Base-by-base conservation (phyloP, 2,329 filamentous ascomycete genomes). In the Colletotrichum sidae region DNA sequence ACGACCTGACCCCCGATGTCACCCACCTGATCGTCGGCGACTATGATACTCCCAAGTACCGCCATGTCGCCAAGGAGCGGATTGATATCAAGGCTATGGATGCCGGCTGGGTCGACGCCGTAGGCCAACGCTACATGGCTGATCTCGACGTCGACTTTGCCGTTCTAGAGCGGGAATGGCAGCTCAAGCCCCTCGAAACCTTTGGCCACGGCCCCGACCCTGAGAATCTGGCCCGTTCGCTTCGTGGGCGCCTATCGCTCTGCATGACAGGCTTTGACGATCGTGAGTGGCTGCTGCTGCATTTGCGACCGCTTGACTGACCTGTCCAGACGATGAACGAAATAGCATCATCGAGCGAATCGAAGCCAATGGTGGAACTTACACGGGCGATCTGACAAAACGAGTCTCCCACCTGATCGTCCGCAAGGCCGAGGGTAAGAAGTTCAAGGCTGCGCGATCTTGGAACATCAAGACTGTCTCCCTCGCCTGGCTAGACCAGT, bases 1-100 rank as follows among this genome's bases (percentile, higher is more conserved):
- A 94, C 77, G 94, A 99, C 77, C 88, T 99, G 49, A 98, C 94
- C n/a, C 92, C 92, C 61, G 93, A 97, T 76, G 93, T 97, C 52
- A 98, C 96, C 6, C 96, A 99, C 80, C 88, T 99, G 51, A 87
- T 99, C 68, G 93, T 97, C 67, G 96, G 94, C 76, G 90, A 92
- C 72, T 92, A 93, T 72, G 88, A 95, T 75, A 98, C 95, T 1
- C 88, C 92, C 54, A 99, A 99, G 78, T 99, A 99, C 79, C 91
- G 90, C 77, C 97, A 97, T 83, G 95, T 98, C 73, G 96, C 95
- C 58, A 92, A 90, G 74, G 92, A 95, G 76, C 88, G 96, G 56
- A 89, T 91, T 52, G 96, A 99, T 73, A 90, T 99, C 73, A 89
- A 88, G 74, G 90, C 94, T 54, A 90, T 99, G 80, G 87, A 87